Conservation (phyloP, 768 basidiomycete genomes). For the Albatrellus ellisii region DNA sequence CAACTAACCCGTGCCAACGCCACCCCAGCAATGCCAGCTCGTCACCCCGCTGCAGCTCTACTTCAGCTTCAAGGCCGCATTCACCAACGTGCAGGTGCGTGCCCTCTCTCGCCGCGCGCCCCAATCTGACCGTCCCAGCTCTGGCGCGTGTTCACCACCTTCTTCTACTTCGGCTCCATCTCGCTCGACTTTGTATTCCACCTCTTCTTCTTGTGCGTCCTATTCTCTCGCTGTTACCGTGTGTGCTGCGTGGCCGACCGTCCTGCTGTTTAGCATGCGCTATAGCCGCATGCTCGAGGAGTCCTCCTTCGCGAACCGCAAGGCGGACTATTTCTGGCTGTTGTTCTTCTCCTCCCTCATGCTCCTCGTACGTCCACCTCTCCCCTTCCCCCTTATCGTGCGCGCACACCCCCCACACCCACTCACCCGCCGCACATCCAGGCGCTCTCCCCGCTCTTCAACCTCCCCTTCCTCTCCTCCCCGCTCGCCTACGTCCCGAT, state of each 20-base stretch:
- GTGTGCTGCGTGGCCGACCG: neutral
- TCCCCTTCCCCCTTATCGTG: neutral
- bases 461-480: constrained; percentile 87
- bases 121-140: constrained; percentile 31
- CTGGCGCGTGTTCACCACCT: constrained; percentile 84
- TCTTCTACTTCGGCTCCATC: constrained; percentile 92
- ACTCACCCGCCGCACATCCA: constrained; percentile 18
- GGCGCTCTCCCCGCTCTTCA: constrained; percentile 77
- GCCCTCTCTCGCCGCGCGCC: neutral
- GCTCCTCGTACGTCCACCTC: constrained; percentile 54
- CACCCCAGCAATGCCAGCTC: constrained; percentile 74
- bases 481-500: constrained; percentile 91
- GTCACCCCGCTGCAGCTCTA: constrained; percentile 88
- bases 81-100: constrained; percentile 67
- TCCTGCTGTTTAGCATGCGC: constrained; percentile 60
- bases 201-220: constrained; percentile 91
- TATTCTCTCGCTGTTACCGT: neutral
- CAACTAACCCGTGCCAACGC: too few relatives aligned
- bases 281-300: constrained; percentile 97
- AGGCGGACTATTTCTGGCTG: constrained; percentile 94
- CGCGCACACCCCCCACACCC: constrained; percentile 1
- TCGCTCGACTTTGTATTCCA: constrained; percentile 94
- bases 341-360: constrained; percentile 72
- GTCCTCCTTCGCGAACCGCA: constrained; percentile 82
- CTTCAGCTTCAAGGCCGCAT: constrained; percentile 79